Conservation (phyloP, 169 alveolate species). For the Plasmodium yoelii region DNA sequence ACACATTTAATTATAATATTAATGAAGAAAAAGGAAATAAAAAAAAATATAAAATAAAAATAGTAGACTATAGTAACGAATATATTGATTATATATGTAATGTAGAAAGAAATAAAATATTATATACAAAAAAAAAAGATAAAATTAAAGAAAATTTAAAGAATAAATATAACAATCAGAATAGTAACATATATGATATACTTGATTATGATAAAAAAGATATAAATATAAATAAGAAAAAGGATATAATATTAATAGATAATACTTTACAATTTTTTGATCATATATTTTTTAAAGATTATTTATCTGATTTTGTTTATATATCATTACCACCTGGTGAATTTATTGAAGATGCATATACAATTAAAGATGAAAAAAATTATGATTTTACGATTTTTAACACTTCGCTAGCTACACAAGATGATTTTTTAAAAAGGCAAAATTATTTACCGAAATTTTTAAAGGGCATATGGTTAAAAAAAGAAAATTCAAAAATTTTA, state of each 20-base stretch:
- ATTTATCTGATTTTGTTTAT: conserved; percentile 74
- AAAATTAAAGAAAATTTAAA: not conserved
- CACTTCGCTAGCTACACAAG: conserved; percentile 57
- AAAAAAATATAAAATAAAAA: conserved; percentile 21
- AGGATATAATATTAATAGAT: conserved; percentile 35
- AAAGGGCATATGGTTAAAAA: conserved; percentile 79
- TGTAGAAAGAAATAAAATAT: conserved; percentile 35
- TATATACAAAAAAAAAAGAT: conserved; percentile 10
- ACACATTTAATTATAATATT: not conserved
- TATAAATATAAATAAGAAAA: conserved; percentile 23
- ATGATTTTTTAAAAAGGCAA: conserved; percentile 57
- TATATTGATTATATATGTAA: conserved; percentile 63
- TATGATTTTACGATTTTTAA: conserved; percentile 70
- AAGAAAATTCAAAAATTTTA: conserved; percentile 77
- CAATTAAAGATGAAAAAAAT: conserved; percentile 75
- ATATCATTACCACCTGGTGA: conserved; percentile 79
- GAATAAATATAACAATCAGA: not conserved
- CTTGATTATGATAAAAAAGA: conserved; percentile 25
- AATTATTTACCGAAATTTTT: conserved; percentile 55
- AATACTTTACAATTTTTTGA: conserved; percentile 71
- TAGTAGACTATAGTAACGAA: conserved; percentile 49
- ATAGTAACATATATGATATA: conserved; percentile 15
- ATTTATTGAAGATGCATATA: conserved; percentile 63
- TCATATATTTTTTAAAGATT: conserved; percentile 74
- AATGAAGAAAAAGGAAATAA: not conserved